Base-by-base conservation (phyloP, 2,329 filamentous ascomycete species). In the Annulohypoxylon truncatum region DNA sequence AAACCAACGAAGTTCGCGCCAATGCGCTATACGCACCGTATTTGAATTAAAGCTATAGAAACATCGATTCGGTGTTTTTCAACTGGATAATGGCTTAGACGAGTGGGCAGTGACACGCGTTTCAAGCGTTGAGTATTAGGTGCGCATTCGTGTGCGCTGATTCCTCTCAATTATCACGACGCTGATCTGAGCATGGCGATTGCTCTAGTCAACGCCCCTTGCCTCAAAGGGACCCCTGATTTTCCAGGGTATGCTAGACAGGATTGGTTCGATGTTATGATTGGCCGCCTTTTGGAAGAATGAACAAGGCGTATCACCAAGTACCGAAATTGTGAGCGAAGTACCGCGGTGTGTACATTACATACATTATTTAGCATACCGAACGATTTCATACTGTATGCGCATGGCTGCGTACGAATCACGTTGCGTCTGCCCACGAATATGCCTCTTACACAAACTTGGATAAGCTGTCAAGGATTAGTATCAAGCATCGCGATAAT, bases 201-300 rank as follows among this genome's bases (percentile, higher is more conserved):
- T 35, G 33, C 33, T 35, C 33, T 35, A 70, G 71, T 63, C 54
- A 60, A 65, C 57, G 61, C 71, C 72, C 72, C 72, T 72, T 74
- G 71, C 73, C 68, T 74, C 71, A 68, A 72, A 67, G 65, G 57
- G 69, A 73, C 72, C 73, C 73, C 73, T 74, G 71, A 72, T 74
- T 64, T 69, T 58, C 57, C 57, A 58, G 61, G 60, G 53, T 61
- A 56, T 61, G 56, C 42, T 68, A 61, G 70, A 59, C 13, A 66
- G 46, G 59, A 51, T 56, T 66, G 51, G 63, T 52, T 61, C 58
- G 57, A 59, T 31, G 38, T 48, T 47, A 53, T 69, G 66, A 75
- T 75, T 75, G 73, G 72, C 65, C 69, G 70, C 72, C 71, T 73
- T 73, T 71, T 59, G 67, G 68, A 53, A 74, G 68, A 70, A 64